These are phyloP conservation scores for Exophiala viscosa DNA, from an alignment of 2,329 filamentous ascomycete genomes.

Conservation along the genomic window DNA sequence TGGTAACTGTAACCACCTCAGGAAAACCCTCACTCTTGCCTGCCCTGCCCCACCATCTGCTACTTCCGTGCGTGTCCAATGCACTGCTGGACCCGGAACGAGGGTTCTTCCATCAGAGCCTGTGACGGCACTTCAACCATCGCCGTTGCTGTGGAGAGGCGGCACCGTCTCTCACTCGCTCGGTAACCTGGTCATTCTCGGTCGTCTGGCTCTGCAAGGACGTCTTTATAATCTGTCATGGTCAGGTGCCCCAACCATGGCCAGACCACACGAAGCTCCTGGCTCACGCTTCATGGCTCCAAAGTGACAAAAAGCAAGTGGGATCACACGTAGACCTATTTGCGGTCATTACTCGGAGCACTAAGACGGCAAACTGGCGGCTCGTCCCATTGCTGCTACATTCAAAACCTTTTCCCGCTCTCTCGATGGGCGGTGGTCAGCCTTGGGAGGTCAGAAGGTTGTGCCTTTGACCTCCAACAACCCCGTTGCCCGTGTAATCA, in stretches of 20 bases:
- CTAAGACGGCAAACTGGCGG: not conserved
- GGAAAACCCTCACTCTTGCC: not conserved
- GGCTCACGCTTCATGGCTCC: not conserved
- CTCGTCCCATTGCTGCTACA: not conserved
- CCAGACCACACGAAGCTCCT: not conserved
- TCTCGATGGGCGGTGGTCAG: not conserved
- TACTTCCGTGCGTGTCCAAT: not conserved
- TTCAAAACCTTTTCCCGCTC: not conserved
- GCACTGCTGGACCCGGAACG: not conserved
- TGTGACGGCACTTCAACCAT: not conserved
- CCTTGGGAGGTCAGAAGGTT: not conserved
- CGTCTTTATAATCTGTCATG: not conserved
- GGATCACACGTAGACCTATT: not conserved
- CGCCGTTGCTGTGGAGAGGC: not conserved
- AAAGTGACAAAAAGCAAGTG: not conserved
- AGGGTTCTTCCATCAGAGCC: not conserved
- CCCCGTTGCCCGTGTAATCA: slow-evolving; percentile 16
- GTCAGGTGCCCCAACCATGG: not conserved
- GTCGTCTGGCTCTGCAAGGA: not conserved
- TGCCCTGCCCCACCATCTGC: not conserved
- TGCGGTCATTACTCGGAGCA: not conserved
- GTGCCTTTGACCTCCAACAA: slow-evolving; percentile 2
- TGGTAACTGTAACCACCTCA: slow-evolving; percentile 1
- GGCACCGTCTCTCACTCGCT: not conserved
- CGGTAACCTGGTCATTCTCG: not conserved